Base-by-base conservation (phyloP, 176 grass and related monocot genomes). In the Paspalum vaginatum region DNA sequence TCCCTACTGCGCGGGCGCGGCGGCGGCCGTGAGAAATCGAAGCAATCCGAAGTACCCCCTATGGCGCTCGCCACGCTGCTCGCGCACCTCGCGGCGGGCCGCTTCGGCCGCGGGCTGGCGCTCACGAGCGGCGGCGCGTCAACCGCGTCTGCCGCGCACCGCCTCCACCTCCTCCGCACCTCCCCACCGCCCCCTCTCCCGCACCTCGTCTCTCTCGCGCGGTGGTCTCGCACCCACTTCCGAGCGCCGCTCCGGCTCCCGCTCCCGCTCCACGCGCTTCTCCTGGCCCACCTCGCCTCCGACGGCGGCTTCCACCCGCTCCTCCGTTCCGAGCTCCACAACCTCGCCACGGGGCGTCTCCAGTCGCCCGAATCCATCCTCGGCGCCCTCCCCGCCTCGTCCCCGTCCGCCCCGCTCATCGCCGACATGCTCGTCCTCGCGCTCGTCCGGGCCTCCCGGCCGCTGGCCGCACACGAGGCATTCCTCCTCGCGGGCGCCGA, bases 241-340 rank as follows among this genome's bases (percentile, higher is more conserved):
- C 76, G 67, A 69, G 57, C 68, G 39, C 71, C 91, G 65, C 89
- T 92, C n/a, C n/a, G n/a, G n/a, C n/a, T n/a, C 13, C 87, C 89
- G 12, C 91, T 94, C 57, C 76, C 0, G 9, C 87, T 92, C 77
- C 91, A 92, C 81, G 91, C 71, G 57, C 81, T 88, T 20, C 94
- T 97, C 83, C 83, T 97, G 21, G 75, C 91, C 82, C 81, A 84
- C 63, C 94, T 97, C 76, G 85, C 66, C 42, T 79, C 88, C 32
- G 32, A 46, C 68, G 80, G n/a, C n/a, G n/a, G 25, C 18, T 61
- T 41, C 72, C 60, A 91, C 76, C 62, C 85, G 21, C 68, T 84
- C 32, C 86, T 97, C 55, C 89, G 91, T 78, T 94, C 91, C 65
- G 94, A 94, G 76, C 83, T 97, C 63, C 89, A 92, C 44, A 22